Base-by-base conservation (phyloP, 192 early-diverging fungal genomes). In the Backusella circina region DNA sequence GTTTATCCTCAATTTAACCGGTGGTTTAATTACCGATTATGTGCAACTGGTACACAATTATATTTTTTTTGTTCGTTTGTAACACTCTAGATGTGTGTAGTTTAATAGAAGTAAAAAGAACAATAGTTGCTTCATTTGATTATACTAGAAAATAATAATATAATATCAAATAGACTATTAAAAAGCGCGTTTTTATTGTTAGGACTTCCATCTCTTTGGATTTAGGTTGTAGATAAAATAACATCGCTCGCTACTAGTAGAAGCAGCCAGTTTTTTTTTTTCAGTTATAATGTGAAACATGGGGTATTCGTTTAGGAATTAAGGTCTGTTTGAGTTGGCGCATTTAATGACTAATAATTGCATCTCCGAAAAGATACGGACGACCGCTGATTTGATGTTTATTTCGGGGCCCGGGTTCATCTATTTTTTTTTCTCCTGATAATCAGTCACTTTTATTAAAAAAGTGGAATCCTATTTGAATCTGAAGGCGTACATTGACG, bases 231-330 rank as follows among this genome's bases (percentile, higher is more conserved):
- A n/a, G 54, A 26, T 28, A 61, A 61, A 26, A 28, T 28, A 61
- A 12, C 10, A 61, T 28, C 26, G 23, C 23, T 61, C 13, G 9
- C 26, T 61, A 10, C 12, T 12, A 61, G 4, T 13, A n/a, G 16
- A 18, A 47, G 16, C 15, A 47, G 18, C 44, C 18, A 47, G 23
- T 36, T 51, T 51, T 21, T 23, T 28, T 26, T 1, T 9, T 26
- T 8, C 2, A 57, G 21, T 57, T 57, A 57, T 57, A 57, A 26
- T 57, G 54, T 57, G 54, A 57, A 57, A 57, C 54, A 12, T 57
- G 32, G 65, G 65, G 31, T 67, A 67, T 67, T 67, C 13, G 32
- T 67, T 67, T 67, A 67, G 16, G 65, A 67, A 33, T 67, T 67
- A n/a, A 26, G 8, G 31, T n/a, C 28, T 67, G 33, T 61, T 61